These are phyloP conservation scores for Cornus kousa DNA, from an alignment of 148 eudicot species.

Conservation along the genomic window DNA sequence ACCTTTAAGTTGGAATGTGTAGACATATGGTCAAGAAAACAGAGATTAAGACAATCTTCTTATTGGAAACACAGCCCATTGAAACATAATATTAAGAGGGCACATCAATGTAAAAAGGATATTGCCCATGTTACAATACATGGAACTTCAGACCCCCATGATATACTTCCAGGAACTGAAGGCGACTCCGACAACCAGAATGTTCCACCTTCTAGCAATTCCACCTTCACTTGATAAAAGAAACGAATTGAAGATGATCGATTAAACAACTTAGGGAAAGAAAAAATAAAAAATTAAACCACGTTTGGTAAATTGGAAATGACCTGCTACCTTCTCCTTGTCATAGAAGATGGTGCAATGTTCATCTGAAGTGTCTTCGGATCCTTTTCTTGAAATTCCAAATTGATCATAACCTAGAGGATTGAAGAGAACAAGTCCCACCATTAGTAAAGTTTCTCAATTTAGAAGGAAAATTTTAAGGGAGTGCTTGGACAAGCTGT, in stretches of 20 bases:
- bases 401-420: constrained; percentile 74
- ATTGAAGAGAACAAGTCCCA: constrained; percentile 11
- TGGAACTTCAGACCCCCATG: constrained; percentile 90
- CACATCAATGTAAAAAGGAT: constrained; percentile 52
- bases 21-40: constrained; percentile 67
- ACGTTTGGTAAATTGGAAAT: constrained; percentile 3
- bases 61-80: background rate
- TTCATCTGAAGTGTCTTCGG: constrained; percentile 81
- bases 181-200: constrained; percentile 99
- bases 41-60: background rate
- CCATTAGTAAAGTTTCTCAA: background rate
- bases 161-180: constrained; percentile 90
- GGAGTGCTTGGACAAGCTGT: background rate
- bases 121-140: constrained; percentile 96
- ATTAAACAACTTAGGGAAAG: background rate
- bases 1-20: constrained; percentile 96
- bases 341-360: constrained; percentile 85
- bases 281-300: background rate
- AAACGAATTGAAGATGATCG: background rate
- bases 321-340: constrained; percentile 74
- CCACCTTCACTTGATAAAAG: constrained; percentile 53
- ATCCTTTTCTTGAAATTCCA: constrained; percentile 94
- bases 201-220: constrained; percentile 94
- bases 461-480: background rate
- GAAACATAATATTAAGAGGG: background rate